These are phyloP conservation scores for Lizonia empirigonia DNA, from an alignment of 2,329 filamentous ascomycete species.

Conservation along the genomic window DNA sequence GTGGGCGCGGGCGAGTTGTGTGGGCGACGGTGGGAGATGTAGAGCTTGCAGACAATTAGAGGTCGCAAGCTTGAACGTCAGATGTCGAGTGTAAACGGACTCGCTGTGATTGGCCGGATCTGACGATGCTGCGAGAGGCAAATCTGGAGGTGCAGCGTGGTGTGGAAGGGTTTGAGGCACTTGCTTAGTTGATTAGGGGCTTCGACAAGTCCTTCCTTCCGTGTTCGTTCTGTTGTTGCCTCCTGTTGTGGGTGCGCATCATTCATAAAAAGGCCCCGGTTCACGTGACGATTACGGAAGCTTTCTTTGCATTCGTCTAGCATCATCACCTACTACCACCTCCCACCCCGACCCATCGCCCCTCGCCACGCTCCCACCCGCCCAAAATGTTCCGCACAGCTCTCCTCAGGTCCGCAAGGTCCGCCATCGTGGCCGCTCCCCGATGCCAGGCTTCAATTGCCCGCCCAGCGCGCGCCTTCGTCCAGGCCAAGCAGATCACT, in stretches of 20 bases:
- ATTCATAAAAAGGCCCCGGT: neutral
- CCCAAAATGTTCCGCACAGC: slow-evolving; percentile 86
- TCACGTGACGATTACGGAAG: slow-evolving; percentile 16
- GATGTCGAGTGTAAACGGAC: slow-evolving; percentile 29
- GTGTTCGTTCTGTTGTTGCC: neutral
- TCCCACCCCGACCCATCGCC: slow-evolving; percentile 27
- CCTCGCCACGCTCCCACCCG: slow-evolving; percentile 25
- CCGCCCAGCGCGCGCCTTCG: slow-evolving; percentile 66
- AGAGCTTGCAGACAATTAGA: slow-evolving; percentile 29
- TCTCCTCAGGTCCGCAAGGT: slow-evolving; percentile 76
- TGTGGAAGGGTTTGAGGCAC: neutral
- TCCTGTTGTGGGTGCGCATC: slow-evolving; percentile 9
- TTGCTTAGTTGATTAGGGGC: neutral
- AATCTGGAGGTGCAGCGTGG: slow-evolving; percentile 10
- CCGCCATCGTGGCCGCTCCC: slow-evolving; percentile 50
- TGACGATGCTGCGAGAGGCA: slow-evolving; percentile 21
- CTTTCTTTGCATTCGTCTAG: slow-evolving; percentile 28
- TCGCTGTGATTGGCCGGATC: slow-evolving; percentile 40
- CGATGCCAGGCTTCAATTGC: slow-evolving; percentile 57
- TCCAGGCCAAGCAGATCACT: slow-evolving; percentile 64
- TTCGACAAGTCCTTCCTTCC: neutral
- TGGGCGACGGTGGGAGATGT: slow-evolving; percentile 29
- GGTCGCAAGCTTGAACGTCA: slow-evolving; percentile 28
- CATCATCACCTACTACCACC: slow-evolving; percentile 26
- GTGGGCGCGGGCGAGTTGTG: slow-evolving; percentile 39